A percentile compares a stretch with the other conserved stretches of the same genome.
These are phyloP conservation scores for Phaeomoniella chlamydospora DNA, from an alignment of 2,329 filamentous ascomycete species.

Conservation along the genomic window DNA sequence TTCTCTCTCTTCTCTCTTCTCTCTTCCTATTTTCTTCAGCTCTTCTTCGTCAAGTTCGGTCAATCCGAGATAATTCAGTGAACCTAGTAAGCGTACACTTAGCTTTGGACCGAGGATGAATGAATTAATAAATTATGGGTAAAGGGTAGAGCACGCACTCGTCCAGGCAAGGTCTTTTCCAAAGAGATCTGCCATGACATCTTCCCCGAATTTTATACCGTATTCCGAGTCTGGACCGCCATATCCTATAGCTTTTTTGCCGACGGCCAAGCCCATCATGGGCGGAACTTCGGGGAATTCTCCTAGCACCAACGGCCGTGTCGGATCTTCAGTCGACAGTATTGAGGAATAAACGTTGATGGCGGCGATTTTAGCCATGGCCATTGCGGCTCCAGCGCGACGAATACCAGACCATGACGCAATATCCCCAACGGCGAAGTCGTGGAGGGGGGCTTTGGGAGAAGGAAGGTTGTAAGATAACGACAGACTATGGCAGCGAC, in stretches of 20 bases:
- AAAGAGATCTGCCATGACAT: constrained; percentile 51
- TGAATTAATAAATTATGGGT: no score
- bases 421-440: constrained; percentile 59
- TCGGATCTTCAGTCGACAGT: constrained; percentile 16
- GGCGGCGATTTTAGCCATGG: constrained; percentile 53
- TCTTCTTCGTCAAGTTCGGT: no score
- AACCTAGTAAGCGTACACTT: no score
- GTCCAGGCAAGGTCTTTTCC: constrained; percentile 51
- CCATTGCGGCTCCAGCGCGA: constrained; percentile 62
- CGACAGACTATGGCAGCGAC: no score
- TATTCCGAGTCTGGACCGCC: constrained; percentile 35
- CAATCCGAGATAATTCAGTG: no score
- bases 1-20: no score
- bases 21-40: no score
- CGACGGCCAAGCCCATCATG: constrained; percentile 58
- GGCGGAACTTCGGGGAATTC: constrained; percentile 41
- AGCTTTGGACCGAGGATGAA: no score
- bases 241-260: constrained; percentile 53
- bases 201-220: constrained; percentile 47
- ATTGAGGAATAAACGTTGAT: constrained; percentile 54
- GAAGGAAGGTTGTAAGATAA: no score
- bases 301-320: constrained; percentile 4
- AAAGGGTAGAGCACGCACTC: no score
- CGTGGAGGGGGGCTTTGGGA: no score
- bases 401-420: constrained; percentile 65